Evolutionary conservation across 371 early-diverging fungal species (phyloP), one percentile per base, ranked within the genome.

Genomic region (Nematocida minor): DNA sequence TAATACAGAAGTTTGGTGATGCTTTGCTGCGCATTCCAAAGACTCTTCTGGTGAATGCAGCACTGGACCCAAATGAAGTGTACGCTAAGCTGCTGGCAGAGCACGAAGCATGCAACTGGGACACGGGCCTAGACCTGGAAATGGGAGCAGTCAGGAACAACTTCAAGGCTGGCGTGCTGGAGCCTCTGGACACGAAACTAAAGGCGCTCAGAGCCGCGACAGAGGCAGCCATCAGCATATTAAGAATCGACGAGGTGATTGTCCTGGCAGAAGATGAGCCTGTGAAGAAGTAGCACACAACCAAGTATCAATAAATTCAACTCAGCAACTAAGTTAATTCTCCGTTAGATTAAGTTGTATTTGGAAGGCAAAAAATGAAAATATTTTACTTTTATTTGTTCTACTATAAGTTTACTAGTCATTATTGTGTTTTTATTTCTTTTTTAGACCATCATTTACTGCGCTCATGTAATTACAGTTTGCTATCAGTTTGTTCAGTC

Each of bases 171-270:
- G 99, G 99, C 67, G 93, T 99, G 4, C 87, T 99, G 68, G 99
- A 99, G 85, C 99, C 99, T 34, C 93, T 94, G 60, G 92, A 96
- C 88, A 92, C 92, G 83, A 99, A 99, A 88, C 89, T 97, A 85
- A 96, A 94, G 87, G 92, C 94, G 41, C 85, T 98, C 66, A 94
- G 94, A 87, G 91, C 95, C 32, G 99, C 99, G 36, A 97, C 97
- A 42, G 99, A 99, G 86, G 98, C 98, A 53, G 98, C 98, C 44
- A 94, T 98, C 82, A 91, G 94, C 71, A 91, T 99, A 74, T 87
- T 98, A 70, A 90, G 98, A 81, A 97, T 99, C 80, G 97, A 97
- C 63, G 84, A 85, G 44, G 80, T 84, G n/a, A 84, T 85, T 53
- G 78, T 80, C 27, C 57, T 85, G 6, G 82, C 82, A 16, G 79